A percentile compares a stretch with the other conserved stretches of the same genome.
phyloP scores from a whole-genome alignment of 148 eudicot species.

The Dysphania ambrosioides region DNA sequence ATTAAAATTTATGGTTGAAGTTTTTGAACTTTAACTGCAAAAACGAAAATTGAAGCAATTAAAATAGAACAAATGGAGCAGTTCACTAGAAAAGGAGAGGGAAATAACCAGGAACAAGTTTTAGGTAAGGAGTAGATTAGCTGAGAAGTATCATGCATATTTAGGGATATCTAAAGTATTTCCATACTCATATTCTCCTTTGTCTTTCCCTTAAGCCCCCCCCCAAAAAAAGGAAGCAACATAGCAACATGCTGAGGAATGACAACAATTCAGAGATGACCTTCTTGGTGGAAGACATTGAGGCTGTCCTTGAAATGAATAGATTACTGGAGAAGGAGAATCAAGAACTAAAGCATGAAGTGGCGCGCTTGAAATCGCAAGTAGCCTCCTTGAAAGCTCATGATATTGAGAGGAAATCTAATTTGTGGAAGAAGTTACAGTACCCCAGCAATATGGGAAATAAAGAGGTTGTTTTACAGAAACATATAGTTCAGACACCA shows the following conservation, averaged over 20 bases:
- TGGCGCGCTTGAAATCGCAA: constrained; percentile 45
- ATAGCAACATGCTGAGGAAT: background rate
- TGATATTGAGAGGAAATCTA: constrained; percentile 56
- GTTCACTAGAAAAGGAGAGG: background rate
- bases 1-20: too few relatives aligned
- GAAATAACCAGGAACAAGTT: constrained; percentile 19
- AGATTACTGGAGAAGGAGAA: constrained; percentile 54
- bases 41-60: too few relatives aligned
- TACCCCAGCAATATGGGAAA: constrained; percentile 22
- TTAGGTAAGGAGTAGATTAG: constrained; percentile 8
- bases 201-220: background rate
- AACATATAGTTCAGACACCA: background rate
- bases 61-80: too few relatives aligned
- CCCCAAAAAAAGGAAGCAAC: background rate
- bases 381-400: constrained; percentile 53
- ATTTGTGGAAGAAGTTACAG: constrained; percentile 68
- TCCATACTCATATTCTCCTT: background rate
- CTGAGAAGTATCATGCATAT: constrained; percentile 9
- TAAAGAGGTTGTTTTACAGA: background rate
- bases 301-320: constrained; percentile 54
- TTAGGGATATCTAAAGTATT: background rate
- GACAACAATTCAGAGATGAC: constrained; percentile 29
- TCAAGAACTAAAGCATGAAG: constrained; percentile 53
- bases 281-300: constrained; percentile 60
- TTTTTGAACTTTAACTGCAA: too few relatives aligned